These are phyloP conservation scores for Zhuliangozyma parablackwelliae DNA, from an alignment of 1,139 yeast species.

Conservation along the genomic window DNA sequence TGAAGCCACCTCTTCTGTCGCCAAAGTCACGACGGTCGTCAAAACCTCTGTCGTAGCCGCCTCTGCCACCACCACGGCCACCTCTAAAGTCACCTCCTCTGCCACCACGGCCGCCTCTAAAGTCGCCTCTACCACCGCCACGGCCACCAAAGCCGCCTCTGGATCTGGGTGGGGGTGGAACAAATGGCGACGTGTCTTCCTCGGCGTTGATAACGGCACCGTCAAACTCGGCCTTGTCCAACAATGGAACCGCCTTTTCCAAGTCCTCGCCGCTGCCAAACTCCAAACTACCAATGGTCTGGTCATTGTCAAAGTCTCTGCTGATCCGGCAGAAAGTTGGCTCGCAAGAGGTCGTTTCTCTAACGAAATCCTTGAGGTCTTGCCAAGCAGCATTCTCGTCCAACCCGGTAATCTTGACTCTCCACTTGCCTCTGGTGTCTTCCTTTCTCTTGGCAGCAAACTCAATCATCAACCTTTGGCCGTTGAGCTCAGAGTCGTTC, in stretches of 20 bases:
- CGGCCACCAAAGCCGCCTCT: conserved; percentile 39
- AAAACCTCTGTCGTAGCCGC: conserved; percentile 31
- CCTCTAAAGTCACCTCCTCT: conserved; percentile 34
- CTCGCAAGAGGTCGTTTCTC: conserved; percentile 61
- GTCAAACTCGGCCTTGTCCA: conserved; percentile 69
- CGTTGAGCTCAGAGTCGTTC: conserved; percentile 53
- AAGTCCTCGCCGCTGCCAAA: conserved; percentile 72
- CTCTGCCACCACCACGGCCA: conserved; percentile 25
- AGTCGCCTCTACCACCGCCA: conserved; percentile 34
- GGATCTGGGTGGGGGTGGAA: conserved; percentile 61
- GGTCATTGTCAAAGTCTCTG: conserved; percentile 54
- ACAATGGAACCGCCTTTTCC: conserved; percentile 60
- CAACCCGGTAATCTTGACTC: conserved; percentile 63
- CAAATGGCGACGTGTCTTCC: conserved; percentile 77
- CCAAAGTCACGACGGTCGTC: conserved; percentile 30
- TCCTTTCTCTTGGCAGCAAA: conserved; percentile 60
- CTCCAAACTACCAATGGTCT: conserved; percentile 75
- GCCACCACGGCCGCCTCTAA: conserved; percentile 33
- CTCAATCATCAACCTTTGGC: conserved; percentile 63
- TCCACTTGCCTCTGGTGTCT: conserved; percentile 64
- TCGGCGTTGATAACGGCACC: conserved; percentile 65
- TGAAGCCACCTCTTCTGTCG: conserved; percentile 18
- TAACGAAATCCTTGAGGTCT: conserved; percentile 74
- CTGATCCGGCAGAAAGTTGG: conserved; percentile 72
- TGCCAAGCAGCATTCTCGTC: conserved; percentile 83